Evolutionary conservation across 306 rosid genomes (phyloP).

Genomic region (Nissolia schottii): DNA sequence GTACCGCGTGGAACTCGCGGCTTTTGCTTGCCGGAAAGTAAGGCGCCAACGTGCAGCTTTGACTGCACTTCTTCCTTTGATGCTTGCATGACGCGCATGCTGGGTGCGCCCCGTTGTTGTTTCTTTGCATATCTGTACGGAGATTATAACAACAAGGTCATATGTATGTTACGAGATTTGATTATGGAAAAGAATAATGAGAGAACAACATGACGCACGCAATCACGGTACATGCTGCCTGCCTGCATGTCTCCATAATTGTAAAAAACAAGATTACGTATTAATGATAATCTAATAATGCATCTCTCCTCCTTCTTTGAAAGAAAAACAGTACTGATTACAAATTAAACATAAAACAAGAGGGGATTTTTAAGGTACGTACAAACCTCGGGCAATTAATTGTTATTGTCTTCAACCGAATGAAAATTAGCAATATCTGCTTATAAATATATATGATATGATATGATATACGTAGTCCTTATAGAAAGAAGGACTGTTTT

Average conservation of each 20-base stretch:
- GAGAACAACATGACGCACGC: not conserved
- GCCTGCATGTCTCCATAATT: too few species aligned
- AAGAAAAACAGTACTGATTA: too few species aligned
- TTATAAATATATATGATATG: too few species aligned
- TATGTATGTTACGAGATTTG: too few species aligned
- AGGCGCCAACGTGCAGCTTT: constrained; percentile 53
- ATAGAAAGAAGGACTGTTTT: constrained; percentile 12
- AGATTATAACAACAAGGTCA: not conserved
- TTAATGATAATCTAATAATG: not conserved
- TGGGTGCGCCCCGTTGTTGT: constrained; percentile 25
- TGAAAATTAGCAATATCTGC: constrained; percentile 32
- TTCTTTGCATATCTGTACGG: constrained; percentile 50
- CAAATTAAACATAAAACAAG: not conserved
- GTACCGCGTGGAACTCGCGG: constrained; percentile 63
- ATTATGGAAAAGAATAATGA: not conserved
- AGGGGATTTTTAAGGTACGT: constrained; percentile 15
- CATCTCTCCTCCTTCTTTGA: not conserved
- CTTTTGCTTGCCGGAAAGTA: constrained; percentile 56
- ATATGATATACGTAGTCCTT: not conserved
- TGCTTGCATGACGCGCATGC: constrained; percentile 95
- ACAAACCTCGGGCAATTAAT: constrained; percentile 33
- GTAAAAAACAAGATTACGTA: not conserved
- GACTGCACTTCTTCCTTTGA: constrained; percentile 70
- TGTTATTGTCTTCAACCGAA: constrained; percentile 24
- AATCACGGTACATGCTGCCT: not conserved